A percentile compares a stretch with the other conserved stretches of the same genome.
Conservation (phyloP, 805 yeast species). For the Torulaspora microellipsoides region DNA sequence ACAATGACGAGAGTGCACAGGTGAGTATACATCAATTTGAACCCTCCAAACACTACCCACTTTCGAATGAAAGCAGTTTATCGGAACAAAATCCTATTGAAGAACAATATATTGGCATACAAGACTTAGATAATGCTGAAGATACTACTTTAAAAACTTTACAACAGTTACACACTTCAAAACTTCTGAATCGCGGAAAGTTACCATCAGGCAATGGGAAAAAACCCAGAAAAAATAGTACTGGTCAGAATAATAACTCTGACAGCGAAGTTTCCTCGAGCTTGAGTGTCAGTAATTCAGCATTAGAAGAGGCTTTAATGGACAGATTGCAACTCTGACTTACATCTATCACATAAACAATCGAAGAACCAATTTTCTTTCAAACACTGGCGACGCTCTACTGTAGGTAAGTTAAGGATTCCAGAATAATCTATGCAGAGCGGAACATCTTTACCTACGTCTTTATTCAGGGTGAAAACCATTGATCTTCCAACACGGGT, state of each 20-base stretch:
- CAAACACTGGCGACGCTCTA: conserved; percentile 41
- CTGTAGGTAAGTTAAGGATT: conserved; percentile 37
- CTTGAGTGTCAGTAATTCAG: conserved; percentile 38
- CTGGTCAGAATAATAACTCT: conserved; percentile 7
- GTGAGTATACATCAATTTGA: conserved; percentile 6
- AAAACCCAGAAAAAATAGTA: neutral
- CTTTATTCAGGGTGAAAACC: conserved; percentile 40
- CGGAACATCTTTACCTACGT: conserved; percentile 44
- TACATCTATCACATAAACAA: conserved; percentile 50
- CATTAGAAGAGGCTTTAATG: conserved; percentile 40
- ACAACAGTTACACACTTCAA: conserved; percentile 27
- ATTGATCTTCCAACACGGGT: conserved; percentile 36
- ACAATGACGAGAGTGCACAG: conserved; percentile 7
- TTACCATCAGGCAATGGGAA: conserved; percentile 5
- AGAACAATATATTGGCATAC: neutral
- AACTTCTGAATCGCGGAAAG: conserved; percentile 17
- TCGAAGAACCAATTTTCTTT: conserved; percentile 55
- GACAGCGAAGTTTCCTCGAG: conserved; percentile 37
- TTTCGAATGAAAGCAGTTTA: neutral
- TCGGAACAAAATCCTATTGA: neutral
- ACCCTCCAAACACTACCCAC: neutral
- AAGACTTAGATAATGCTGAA: conserved; percentile 1
- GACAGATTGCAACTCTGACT: conserved; percentile 32
- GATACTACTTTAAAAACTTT: conserved; percentile 15
- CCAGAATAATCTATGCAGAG: conserved; percentile 61